Percentiles rank a stretch among this genome's conserved stretches.
phyloP scores from a whole-genome alignment of 2,329 filamentous ascomycete species.

The Phaeoacremonium minimum region DNA sequence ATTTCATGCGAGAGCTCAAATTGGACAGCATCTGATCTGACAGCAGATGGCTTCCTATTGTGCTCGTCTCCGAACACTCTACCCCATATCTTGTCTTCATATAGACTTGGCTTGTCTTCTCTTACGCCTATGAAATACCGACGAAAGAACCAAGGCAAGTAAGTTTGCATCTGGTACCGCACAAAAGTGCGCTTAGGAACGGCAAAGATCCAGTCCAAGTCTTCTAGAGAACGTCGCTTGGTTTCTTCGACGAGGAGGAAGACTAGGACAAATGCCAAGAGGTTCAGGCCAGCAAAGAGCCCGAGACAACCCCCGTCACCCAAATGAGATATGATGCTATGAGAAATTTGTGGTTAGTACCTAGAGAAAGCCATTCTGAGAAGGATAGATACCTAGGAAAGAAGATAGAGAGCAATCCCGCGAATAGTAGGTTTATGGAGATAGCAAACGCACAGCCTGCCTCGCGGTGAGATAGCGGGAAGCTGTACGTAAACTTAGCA shows the following conservation, averaged over 20 bases:
- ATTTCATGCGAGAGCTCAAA: too few relatives aligned
- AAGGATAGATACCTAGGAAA: too few relatives aligned
- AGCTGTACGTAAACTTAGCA: too few relatives aligned
- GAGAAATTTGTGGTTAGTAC: too few relatives aligned
- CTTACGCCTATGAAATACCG: too few relatives aligned
- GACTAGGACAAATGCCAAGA: conserved; percentile 39
- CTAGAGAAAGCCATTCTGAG: too few relatives aligned
- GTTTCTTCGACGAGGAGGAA: conserved; percentile 40
- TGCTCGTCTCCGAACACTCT: too few relatives aligned
- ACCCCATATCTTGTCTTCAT: too few relatives aligned
- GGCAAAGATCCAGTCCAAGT: conserved; percentile 33
- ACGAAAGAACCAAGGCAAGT: too few relatives aligned
- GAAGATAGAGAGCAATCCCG: conserved; percentile 37
- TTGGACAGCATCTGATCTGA: too few relatives aligned
- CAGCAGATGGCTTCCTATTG: too few relatives aligned
- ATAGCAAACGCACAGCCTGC: conserved; percentile 43
- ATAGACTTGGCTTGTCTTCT: too few relatives aligned
- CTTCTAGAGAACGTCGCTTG: conserved; percentile 31
- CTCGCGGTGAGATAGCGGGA: conserved; percentile 44
- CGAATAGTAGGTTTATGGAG: conserved; percentile 41
- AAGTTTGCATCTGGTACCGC: conserved; percentile 29
- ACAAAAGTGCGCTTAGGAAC: conserved; percentile 32
- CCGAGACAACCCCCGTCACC: conserved; percentile 32
- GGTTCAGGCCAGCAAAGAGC: conserved; percentile 41
- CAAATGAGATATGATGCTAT: conserved; percentile 17